A percentile compares a stretch with the other conserved stretches of the same genome.
These are phyloP conservation scores for Nigrospora osmanthi DNA, from an alignment of 2,329 filamentous ascomycete species.

Conservation along the genomic window DNA sequence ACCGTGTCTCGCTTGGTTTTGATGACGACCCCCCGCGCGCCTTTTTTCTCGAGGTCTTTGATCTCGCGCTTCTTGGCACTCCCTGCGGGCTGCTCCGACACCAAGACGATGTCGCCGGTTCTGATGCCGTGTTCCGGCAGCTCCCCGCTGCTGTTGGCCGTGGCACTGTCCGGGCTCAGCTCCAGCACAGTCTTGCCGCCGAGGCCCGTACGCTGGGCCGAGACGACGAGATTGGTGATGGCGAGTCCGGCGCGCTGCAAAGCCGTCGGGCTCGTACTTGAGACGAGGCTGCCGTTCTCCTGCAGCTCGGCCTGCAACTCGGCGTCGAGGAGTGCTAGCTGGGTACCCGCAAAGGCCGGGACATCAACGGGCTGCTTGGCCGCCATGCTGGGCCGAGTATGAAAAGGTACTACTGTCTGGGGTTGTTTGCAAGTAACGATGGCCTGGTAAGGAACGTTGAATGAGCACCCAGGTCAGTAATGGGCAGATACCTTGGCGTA, in stretches of 20 bases:
- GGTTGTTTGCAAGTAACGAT: too few species aligned
- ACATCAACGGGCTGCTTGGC: slow-evolving; percentile 46
- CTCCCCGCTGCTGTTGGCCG: slow-evolving; percentile 35
- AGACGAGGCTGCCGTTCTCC: slow-evolving; percentile 61
- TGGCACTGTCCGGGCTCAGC: slow-evolving; percentile 65
- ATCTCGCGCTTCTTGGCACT: slow-evolving; percentile 67
- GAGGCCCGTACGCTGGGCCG: slow-evolving; percentile 75
- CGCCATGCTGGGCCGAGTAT: slow-evolving; percentile 19
- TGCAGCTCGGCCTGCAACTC: slow-evolving; percentile 68
- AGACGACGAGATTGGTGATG: slow-evolving; percentile 65
- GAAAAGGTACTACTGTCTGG: too few species aligned
- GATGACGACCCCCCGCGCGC: slow-evolving; percentile 63
- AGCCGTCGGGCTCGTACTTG: slow-evolving; percentile 57
- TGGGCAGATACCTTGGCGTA: too few species aligned
- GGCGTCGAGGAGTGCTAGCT: slow-evolving; percentile 60
- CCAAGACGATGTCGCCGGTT: slow-evolving; percentile 68
- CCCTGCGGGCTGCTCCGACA: slow-evolving; percentile 68
- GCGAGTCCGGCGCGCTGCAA: slow-evolving; percentile 74
- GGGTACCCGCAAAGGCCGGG: slow-evolving; percentile 59
- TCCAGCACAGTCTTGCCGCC: slow-evolving; percentile 89
- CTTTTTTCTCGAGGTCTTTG: slow-evolving; percentile 60
- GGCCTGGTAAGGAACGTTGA: too few species aligned
- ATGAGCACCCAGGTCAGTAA: too few species aligned
- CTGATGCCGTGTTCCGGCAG: slow-evolving; percentile 70
- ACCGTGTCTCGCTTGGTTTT: slow-evolving; percentile 51